Evolutionary conservation across 83 land plant species (phyloP), one percentile per base, ranked within the genome.

Genomic region (Larix sibirica): DNA sequence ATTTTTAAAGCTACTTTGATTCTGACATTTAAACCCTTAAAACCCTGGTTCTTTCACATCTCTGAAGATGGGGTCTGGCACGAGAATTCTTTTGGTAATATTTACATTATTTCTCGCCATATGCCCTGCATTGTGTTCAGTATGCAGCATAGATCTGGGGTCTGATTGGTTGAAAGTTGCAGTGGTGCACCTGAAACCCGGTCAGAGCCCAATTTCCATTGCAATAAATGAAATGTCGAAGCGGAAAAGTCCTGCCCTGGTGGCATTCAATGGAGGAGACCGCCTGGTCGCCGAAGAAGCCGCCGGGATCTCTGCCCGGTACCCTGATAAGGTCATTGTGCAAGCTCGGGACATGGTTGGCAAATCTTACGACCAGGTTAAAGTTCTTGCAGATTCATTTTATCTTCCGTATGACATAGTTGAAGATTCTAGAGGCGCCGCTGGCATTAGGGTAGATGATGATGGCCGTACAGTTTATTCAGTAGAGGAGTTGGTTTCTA

Each of bases 211-310:
- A 50, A 95, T 97, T 28, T 88, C 96, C 13, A 81, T 97, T 58
- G 99, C 96, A 6, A 90, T 95, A 86, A 97, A 97, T 82, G 99
- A 97, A 84, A 95, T 97, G 96, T 95, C 98, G 38, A 97, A 97
- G 90, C 88, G 99, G 65, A 97, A 97, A 84, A 90, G 98, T 44
- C 96, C 99, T 23, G 86, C 95, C 21, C 85, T 97, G 17, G 97
- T 95, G 28, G 94, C 91, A 9, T 95, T 97, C 83, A 84, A 87
- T 18, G 77, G 83, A 23, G 95, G 96, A n/a, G 81, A 84, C 79
- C 94, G 98, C 2, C 88, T 97, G 14, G 58, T 97, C 38, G 96
- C 88, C n/a, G 99, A 97, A 83, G 99, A 95, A 71, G 98, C 98
- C 6, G 85, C 90, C 4, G 95, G 96, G 3, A 83, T 97, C 56